Base-by-base conservation (phyloP, 2,329 filamentous ascomycete genomes). In the Scedosporium aurantiacum region DNA sequence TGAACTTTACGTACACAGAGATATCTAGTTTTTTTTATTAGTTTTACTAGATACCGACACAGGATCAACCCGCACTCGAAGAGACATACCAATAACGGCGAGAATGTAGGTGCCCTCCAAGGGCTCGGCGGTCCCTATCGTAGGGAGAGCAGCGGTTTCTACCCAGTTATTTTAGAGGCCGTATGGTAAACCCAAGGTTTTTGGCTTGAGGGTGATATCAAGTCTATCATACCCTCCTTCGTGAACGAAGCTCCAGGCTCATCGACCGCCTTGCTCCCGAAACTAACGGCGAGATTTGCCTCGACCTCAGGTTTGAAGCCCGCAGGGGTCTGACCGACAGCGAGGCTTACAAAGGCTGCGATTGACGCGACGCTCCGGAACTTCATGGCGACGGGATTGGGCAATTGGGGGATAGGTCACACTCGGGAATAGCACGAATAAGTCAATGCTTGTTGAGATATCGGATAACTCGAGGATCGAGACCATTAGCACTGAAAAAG, bases 241-340 rank as follows among this genome's bases (percentile, higher is more conserved):
- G 59, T 60, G 37, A 60, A 60, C 4, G 59, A 43, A n/a, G 47
- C 43, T 2, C 59, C 59, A 5, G 59, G 59, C 21, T 55, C 47
- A 7, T 25, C 47, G 14, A 60, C 47, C 2, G 59, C 47, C 50
- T 52, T 41, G 45, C 27, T 47, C 2, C 45, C 59, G 23, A 60
- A 60, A 14, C 21, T 60, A 50, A 60, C 59, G 23, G 52, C 59
- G 23, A 60, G 59, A 32, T 60, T 60, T 5, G 21, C 59, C 12
- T 60, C 59, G 27, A 60, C 59, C 5, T 28, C 52, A 10, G 59
- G 59, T 37, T 60, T 47, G 50, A 60, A 60, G 1, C 59, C 59
- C n/a, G 52, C 41, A 7, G 45, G 59, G 1, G 59, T 60, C 32
- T 60, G 59, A 2, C 27, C 59, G 16, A 47, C 4, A 6, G 28